Percentiles rank a stretch among this genome's conserved stretches.
Evolutionary conservation across 176 grass and related monocot species (phyloP).

Genomic region (Aegilops umbellulata): DNA sequence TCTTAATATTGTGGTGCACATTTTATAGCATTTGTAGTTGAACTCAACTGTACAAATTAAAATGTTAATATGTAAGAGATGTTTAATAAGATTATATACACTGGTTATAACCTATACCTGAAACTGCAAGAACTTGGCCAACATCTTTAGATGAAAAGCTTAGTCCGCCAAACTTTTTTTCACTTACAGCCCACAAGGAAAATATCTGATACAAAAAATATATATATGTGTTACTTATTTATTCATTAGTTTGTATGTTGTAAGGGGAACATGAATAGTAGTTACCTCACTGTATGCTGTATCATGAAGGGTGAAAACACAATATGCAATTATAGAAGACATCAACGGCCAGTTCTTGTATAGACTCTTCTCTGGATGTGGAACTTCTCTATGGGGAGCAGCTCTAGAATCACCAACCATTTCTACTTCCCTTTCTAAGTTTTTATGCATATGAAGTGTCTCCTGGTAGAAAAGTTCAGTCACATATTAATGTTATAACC

Average conservation of each 20-base stretch:
- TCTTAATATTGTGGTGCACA: not conserved
- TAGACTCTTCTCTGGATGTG: slow-evolving; percentile 36
- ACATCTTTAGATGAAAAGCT: slow-evolving; percentile 63
- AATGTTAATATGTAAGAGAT: not conserved
- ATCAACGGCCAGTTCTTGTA: slow-evolving; percentile 83
- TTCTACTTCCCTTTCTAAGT: slow-evolving; percentile 23
- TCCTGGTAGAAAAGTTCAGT: slow-evolving; percentile 47
- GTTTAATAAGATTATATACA: not conserved
- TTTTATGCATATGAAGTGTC: slow-evolving; percentile 73
- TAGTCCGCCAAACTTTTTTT: slow-evolving; percentile 55
- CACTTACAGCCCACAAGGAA: slow-evolving; percentile 68
- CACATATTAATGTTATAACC: not conserved
- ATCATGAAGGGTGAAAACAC: slow-evolving; percentile 77
- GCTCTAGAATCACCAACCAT: slow-evolving; percentile 1
- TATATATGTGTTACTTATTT: too few relatives aligned
- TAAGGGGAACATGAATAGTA: not conserved
- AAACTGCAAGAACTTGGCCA: slow-evolving; percentile 59
- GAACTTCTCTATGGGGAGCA: not conserved
- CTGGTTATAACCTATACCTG: slow-evolving; percentile 28
- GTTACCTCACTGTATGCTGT: slow-evolving; percentile 73
- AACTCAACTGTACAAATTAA: not conserved
- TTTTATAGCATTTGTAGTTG: not conserved
- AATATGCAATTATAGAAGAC: slow-evolving; percentile 64
- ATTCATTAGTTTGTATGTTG: too few relatives aligned
- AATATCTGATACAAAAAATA: slow-evolving; percentile 42